Conservation (phyloP, 768 basidiomycete genomes). For the Mycena rosella region DNA sequence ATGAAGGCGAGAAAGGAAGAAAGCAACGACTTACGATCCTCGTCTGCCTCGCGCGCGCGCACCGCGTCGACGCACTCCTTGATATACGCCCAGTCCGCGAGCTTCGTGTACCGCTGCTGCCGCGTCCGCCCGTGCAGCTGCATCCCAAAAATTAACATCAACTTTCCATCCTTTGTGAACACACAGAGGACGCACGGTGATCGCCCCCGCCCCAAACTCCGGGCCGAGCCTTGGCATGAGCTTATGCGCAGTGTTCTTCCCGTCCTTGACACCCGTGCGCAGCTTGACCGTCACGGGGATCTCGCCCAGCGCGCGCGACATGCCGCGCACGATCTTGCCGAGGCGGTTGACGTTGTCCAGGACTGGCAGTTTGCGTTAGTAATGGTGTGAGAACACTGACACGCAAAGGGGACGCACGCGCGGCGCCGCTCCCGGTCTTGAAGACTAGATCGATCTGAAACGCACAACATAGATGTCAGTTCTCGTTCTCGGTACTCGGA, state of each 20-base stretch:
- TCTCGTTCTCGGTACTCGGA: too few species aligned
- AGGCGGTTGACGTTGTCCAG: constrained; percentile 86
- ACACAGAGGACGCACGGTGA: constrained; percentile 51
- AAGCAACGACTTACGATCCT: constrained; percentile 66
- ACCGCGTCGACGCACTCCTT: constrained; percentile 87
- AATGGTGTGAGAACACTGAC: neutral
- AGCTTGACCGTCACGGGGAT: constrained; percentile 93
- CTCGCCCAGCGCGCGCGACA: constrained; percentile 91
- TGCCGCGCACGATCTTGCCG: constrained; percentile 89
- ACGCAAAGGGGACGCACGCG: constrained; percentile 65
- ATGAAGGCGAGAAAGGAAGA: neutral
- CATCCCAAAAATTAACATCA: too few species aligned
- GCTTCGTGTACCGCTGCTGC: constrained; percentile 92
- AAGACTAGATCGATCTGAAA: constrained; percentile 96
- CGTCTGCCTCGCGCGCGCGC: constrained; percentile 75
- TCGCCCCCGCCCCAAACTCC: constrained; percentile 61
- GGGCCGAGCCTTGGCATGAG: constrained; percentile 83
- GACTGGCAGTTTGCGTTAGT: constrained; percentile 59
- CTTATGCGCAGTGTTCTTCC: constrained; percentile 89
- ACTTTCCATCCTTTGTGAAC: too few species aligned
- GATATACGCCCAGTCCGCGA: constrained; percentile 97
- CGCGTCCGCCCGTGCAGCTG: constrained; percentile 97
- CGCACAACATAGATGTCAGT: too few species aligned
- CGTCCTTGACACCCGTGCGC: constrained; percentile 94
- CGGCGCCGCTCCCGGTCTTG: constrained; percentile 90